Evolutionary conservation across 192 early-diverging fungal species (phyloP), one percentile per base, ranked within the genome.

Genomic region (Geosiphon pyriformis): DNA sequence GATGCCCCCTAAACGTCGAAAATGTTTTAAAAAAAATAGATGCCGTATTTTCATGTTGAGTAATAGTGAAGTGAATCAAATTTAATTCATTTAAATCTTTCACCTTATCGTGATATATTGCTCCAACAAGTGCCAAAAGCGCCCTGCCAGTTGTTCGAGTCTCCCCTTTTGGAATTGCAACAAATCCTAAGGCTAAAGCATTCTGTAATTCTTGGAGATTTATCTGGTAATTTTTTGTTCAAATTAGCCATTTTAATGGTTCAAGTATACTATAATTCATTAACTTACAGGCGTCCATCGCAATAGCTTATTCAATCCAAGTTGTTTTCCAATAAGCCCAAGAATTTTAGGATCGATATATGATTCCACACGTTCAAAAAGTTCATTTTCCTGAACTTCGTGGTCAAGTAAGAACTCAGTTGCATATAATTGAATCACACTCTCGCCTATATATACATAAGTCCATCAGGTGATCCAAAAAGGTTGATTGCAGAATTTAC

Each of bases 101-200:
- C 25, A 55, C 53, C 27, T 55, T 12, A 20, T 55, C 53, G 27
- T 55, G 53, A 23, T 55, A 55, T 55, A 55, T 55, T 12, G 53
- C 53, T 10, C 53, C 53, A 55, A 55, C 27, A 55, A 55, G 53
- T 26, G 53, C 53, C 53, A 55, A 55, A 10, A 55, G 12, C 23
- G 6, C 53, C 12, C 53, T 1, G 10, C 53, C 53, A 27, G 53
- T 55, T 26, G 23, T 23, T 1, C 11, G 27, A 11, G 12, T 55
- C 23, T 55, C 18, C 1, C 53, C 53, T 20, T 12, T 26, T 12
- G 22, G 53, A 10, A 10, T 42, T 6, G 15, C 37, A 15, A 12
- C 0, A 1, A 23, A 55, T 55, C 53, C 20, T 11, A 1, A 20
- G 12, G 4, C 53, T 29, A 20, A 1, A 0, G 37, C 37, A 20